A percentile compares a stretch with the other conserved stretches of the same genome.
These are phyloP conservation scores for Vararia minispora DNA, from an alignment of 768 basidiomycete genomes.

Conservation along the genomic window DNA sequence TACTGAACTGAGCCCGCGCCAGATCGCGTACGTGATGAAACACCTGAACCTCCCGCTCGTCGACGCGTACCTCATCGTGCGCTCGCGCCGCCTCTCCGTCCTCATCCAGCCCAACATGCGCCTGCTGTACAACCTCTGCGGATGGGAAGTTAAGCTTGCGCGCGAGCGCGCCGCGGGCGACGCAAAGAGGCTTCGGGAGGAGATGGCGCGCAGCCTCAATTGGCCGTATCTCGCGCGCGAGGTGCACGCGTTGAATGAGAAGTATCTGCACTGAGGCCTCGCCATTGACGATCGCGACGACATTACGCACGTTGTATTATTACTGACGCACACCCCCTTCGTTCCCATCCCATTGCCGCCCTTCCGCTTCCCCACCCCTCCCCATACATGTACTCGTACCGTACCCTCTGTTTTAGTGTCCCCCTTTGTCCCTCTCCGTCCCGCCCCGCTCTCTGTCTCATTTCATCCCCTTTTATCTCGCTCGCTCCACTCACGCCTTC, in stretches of 20 bases:
- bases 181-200: constrained; percentile 37
- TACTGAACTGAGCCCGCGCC: neutral
- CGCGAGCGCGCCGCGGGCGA: constrained; percentile 50
- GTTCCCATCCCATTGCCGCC: no score
- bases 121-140: constrained; percentile 88
- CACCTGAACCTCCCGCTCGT: constrained; percentile 76
- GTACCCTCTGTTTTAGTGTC: no score
- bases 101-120: constrained; percentile 94
- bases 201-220: constrained; percentile 56
- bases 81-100: constrained; percentile 81
- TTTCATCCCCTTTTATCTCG: no score
- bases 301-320: constrained; percentile 7
- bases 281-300: neutral
- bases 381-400: no score
- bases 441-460: no score
- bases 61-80: constrained; percentile 88
- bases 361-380: no score
- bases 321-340: no score
- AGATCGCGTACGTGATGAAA: constrained; percentile 98
- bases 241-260: constrained; percentile 79
- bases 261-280: constrained; percentile 51
- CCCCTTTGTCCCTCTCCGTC: no score
- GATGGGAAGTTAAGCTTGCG: constrained; percentile 93
- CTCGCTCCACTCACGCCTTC: no score
- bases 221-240: constrained; percentile 84